Evolutionary conservation across 2,329 filamentous ascomycete species (phyloP), one percentile per base, ranked within the genome.

Genomic region (Botrytis hyacinthi): DNA sequence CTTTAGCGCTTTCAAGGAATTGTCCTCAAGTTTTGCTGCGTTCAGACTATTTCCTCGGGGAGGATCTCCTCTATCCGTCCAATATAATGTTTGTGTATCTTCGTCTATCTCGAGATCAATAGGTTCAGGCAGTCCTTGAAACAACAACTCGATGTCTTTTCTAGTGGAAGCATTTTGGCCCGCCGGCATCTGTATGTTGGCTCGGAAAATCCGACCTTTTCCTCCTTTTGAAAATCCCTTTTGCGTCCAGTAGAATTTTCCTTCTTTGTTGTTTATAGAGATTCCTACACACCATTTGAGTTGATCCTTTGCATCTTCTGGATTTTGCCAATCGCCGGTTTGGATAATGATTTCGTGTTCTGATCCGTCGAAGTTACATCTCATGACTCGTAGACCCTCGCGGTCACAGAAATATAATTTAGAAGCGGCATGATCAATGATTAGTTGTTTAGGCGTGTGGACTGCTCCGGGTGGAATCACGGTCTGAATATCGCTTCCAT

Each of bases 21-120:
- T 10, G 1, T 48, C 59, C 1, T 26, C 61, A 9, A 77, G 29
- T 40, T 51, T 75, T 1, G 81, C 81, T 9, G 82, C 79, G 77
- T 89, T 88, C 73, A 90, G 75, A 18, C 84, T 84, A 77, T 88
- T 89, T 0, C 88, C 88, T 14, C 80, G 78, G 0, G 88, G 88
- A 1, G 86, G 79, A 75, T 90, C 88, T 6, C 88, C 89, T 0
- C 89, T 82, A 75, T 90, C 89, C 0, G 88, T 89, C 89, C 88
- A 90, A 79, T 88, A 90, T 40, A 91, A 80, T 1, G 79, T 81
- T 42, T 83, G 78, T 4, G 78, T 78, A 0, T 82, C 80, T 20
- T 84, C 82, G 26, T 90, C 87, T 1, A 90, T 76, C 46, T 88
- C 87, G 0, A 91, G 80, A 76, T 90, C 87, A 73, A 90, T 87